phyloP scores from a whole-genome alignment of 352 stramenopile genomes.

The Pythium brassicae region DNA sequence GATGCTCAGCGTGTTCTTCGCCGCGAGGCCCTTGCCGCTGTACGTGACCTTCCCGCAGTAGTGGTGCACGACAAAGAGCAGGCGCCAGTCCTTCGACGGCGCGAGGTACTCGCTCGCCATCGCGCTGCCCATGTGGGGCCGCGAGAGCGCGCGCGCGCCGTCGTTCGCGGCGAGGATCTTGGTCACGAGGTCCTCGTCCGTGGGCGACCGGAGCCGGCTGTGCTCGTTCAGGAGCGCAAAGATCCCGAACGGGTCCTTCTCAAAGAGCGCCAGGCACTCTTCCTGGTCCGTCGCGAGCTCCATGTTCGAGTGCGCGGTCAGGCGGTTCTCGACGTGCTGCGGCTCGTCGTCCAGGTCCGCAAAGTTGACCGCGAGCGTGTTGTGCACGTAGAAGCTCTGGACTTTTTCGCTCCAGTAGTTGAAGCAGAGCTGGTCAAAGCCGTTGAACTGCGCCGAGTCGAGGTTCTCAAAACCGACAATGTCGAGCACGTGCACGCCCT shows the following conservation, averaged over 20 bases:
- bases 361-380: constrained; percentile 62
- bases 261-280: constrained; percentile 64
- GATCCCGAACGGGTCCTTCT: constrained; percentile 69
- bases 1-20: constrained; percentile 71
- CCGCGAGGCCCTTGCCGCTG: constrained; percentile 59
- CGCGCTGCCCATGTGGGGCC: constrained; percentile 54
- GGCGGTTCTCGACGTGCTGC: constrained; percentile 53
- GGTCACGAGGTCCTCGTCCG: constrained; percentile 76
- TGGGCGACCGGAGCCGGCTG: constrained; percentile 52
- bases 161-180: constrained; percentile 79
- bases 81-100: constrained; percentile 68
- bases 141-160: constrained; percentile 34
- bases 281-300: constrained; percentile 52
- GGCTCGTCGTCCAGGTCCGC: constrained; percentile 54
- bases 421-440: constrained; percentile 76
- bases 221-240: constrained; percentile 71
- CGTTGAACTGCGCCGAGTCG: constrained; percentile 43
- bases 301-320: constrained; percentile 52
- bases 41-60: constrained; percentile 73
- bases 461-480: constrained; percentile 74
- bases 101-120: constrained; percentile 61
- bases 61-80: constrained; percentile 75
- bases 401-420: constrained; percentile 88
- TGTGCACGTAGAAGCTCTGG: constrained; percentile 76
- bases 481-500: constrained; percentile 79